phyloP scores from a whole-genome alignment of 2,329 filamentous ascomycete genomes.

The Dactylellina haptotyla region DNA sequence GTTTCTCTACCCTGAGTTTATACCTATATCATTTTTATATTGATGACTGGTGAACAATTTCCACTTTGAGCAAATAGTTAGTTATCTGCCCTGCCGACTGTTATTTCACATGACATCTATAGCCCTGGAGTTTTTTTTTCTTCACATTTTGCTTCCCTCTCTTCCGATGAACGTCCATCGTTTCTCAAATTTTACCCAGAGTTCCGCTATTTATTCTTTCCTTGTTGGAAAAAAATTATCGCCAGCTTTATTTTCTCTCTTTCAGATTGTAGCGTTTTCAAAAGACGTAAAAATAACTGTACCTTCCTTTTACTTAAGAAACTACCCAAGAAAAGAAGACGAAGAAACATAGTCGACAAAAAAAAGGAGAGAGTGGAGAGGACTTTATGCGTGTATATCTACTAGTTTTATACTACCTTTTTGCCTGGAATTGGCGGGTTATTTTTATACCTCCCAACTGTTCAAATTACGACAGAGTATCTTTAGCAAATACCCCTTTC shows the following conservation, averaged over 20 bases:
- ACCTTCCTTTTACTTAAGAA: no score
- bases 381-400: no score
- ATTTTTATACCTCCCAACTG: no score
- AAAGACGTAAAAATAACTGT: not conserved
- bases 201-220: no score
- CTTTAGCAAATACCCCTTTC: no score
- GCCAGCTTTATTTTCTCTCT: not conserved
- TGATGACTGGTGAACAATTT: constrained; percentile 1
- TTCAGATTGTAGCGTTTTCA: constrained; percentile 18
- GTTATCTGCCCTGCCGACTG: not conserved
- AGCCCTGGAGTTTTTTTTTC: constrained; percentile 42
- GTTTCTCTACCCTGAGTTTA: not conserved
- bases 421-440: no score
- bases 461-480: no score
- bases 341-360: no score
- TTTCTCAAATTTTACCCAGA: constrained; percentile 5
- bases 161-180: constrained; percentile 17
- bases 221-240: no score
- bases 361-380: no score
- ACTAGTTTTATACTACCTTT: no score
- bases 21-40: constrained; percentile 22
- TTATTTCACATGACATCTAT: constrained; percentile 31
- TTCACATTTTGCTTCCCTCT: constrained; percentile 7
- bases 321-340: no score
- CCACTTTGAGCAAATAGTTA: not conserved